Base-by-base conservation (phyloP, 2,329 filamentous ascomycete species). In the Tolypocladium paradoxum region DNA sequence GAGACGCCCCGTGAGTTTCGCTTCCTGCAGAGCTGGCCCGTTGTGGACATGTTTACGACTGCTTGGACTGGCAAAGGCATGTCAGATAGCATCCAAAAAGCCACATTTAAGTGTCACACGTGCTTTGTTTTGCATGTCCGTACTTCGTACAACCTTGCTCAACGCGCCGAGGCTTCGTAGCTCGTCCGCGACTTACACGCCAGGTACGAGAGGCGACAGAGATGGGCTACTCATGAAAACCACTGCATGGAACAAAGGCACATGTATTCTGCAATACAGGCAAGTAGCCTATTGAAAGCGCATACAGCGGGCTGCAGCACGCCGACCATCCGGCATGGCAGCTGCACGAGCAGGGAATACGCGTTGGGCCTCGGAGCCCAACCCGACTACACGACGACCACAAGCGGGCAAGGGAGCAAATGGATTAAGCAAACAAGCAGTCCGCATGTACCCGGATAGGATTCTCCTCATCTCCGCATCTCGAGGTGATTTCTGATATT, bases 351-450 rank as follows among this genome's bases (percentile, higher is more conserved):
- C 48, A 47, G 52, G 34, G 48, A 36, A 38, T 9, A 47, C 36
- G 48, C 50, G 48, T 50, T 48, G 53, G 53, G 53, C 48, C 37
- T 48, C 31, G 35, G 48, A 50, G 53, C 53, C 53, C 53, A 55
- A 55, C 53, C 31, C 27, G 47, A 38, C 35, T 35, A 37, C 27
- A 33, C 35, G 18, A 22, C 18, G 18, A 33, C 37, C 36, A n/a
- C 37, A 20, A n/a, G 35, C 35, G 34, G 22, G 24, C 40, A 24
- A 24, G 29, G 29, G 18, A 24, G n/a, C 18, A 14, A 29, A n/a
- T 38, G 27, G 22, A 36, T 29, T 40, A 12, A 34, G 43, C 34
- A 31, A 33, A n/a, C 20, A 11, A 6, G 14, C 27, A 48, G 27
- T 6, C 18, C n/a, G 11, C 12, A 6, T 48, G 38, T 22, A 31